Evolutionary conservation across 2,329 filamentous ascomycete species (phyloP).

Genomic region (Phaeosphaeriaceae sp.): DNA sequence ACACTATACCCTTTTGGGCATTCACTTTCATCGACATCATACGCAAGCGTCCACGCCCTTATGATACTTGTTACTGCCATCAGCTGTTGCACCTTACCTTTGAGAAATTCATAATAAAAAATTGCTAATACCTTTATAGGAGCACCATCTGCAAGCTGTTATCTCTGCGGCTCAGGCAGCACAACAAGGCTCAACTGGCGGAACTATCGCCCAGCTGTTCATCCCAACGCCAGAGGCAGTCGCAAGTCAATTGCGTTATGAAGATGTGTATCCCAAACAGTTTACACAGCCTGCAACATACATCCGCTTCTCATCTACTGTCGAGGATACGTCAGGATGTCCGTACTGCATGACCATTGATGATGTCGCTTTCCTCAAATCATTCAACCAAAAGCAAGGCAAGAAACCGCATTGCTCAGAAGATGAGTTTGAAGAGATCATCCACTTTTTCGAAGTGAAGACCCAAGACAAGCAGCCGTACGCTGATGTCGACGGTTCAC

Average conservation of each 20-base stretch:
- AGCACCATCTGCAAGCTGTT: constrained; percentile 93
- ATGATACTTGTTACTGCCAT: constrained; percentile 1
- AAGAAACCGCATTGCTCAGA: constrained; percentile 73
- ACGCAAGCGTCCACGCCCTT: background rate
- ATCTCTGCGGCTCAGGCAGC: constrained; percentile 68
- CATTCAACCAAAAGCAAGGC: constrained; percentile 79
- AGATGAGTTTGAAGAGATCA: constrained; percentile 90
- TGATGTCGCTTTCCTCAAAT: constrained; percentile 83
- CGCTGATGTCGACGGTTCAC: constrained; percentile 86
- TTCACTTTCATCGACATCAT: constrained; percentile 16
- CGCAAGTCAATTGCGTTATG: constrained; percentile 76
- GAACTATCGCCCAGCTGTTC: constrained; percentile 67
- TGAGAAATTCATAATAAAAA: background rate
- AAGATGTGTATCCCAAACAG: constrained; percentile 78
- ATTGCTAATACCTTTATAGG: constrained; percentile 61
- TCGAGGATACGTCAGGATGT: constrained; percentile 90
- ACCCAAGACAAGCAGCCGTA: constrained; percentile 84
- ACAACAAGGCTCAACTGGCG: constrained; percentile 56
- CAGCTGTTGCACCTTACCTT: constrained; percentile 17
- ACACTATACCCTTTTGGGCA: constrained; percentile 40
- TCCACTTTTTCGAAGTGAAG: constrained; percentile 93
- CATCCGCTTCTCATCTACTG: constrained; percentile 96
- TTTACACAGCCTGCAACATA: constrained; percentile 90
- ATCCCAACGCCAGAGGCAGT: constrained; percentile 72
- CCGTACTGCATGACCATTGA: constrained; percentile 94